Base-by-base conservation (phyloP, 768 basidiomycete species). In the Chlorophyllum brunneum region DNA sequence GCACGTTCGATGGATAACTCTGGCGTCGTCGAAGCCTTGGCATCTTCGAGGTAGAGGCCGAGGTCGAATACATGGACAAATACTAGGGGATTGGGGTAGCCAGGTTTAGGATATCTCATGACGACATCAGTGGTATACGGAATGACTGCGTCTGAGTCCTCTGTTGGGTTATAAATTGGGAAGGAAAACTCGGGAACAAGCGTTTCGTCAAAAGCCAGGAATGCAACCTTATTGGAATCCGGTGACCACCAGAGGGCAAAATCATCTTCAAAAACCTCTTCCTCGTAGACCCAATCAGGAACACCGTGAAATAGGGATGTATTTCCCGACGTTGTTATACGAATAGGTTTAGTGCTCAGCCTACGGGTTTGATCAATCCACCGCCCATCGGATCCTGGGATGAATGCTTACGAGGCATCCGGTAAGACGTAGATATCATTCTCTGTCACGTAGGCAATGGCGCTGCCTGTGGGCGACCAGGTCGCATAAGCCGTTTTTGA, bases 201-300 rank as follows among this genome's bases (percentile, higher is more conserved):
- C 1, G 90, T 88, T 70, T 98, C 95, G 64, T 99, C 92, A 55
- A 92, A 85, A 9, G 79, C 71, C 37, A 98, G 81, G 75, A 88
- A 99, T 0, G 94, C 92, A 38, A 99, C 56, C 55, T 82, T 83
- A 16, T 68, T 61, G 0, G 83, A 82, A 59, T 86, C 79, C 3
- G 95, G 95, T 8, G 89, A 87, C 88, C 90, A 98, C 93, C 93
- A 98, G 4, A 95, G 72, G 0, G 94, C 85, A 42, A 67, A 82
- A 62, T 93, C 81, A 33, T 70, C 63, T 2, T 76, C 70, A 59
- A 93, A 88, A 20, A 98, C 82, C 64, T 97, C 93, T 63, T 95
- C 92, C 65, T 95, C 93, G 66, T 95, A 95, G 4, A 98, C 95
- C 95, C 97, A 98, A 65, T 97, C 93, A 0, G 93, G 91, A 1